Base-by-base conservation (phyloP, 768 basidiomycete species). In the Pleurotus pulmonarius region DNA sequence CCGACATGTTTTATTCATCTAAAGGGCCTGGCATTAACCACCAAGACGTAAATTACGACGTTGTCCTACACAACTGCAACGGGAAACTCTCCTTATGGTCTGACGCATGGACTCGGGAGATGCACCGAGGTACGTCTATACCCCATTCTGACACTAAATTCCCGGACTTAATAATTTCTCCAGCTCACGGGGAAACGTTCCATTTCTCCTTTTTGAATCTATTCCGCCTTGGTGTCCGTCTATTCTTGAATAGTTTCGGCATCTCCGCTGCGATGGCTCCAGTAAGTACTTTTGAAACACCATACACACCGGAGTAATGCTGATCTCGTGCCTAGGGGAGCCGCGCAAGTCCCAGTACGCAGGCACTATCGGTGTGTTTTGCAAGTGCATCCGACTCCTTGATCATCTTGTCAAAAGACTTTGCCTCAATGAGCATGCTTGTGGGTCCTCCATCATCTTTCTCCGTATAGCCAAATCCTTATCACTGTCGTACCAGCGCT, bases 191-290 rank as follows among this genome's bases (percentile, higher is more conserved):
- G 48, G 83, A 85, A 70, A 75, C 76, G 4, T 93, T 93, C 67
- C 91, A 93, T 67, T 80, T 81, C 55, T 85, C 85, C 7, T 83
- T 92, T 69, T 77, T 93, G 18, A 83, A 70, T 62, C 81, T 89
- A 64, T 93, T 92, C 76, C 80, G 88, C 48, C 75, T 90, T 29
- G 82, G 93, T 66, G 87, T 90, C 49, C 78, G 87, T 58, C 76
- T 94, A 49, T 93, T 92, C 72, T 70, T 93, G 67, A 93, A 93
- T 68, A 90, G 88, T 60, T 89, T 92, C 67, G 91, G 88, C 24
- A 83, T 92, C 47, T 85, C 88, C 61, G 78, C 80, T 16, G 78
- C 82, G 37, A 76, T 86, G 69, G 67, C 75, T 53, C 77, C 83
- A 52, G 87, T 82, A 63, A 64, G 81, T 73, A 43, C 57, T 57